phyloP scores from a whole-genome alignment of 1,284 basidiomycete genomes.

The Apiotrichum veenhuisii region DNA sequence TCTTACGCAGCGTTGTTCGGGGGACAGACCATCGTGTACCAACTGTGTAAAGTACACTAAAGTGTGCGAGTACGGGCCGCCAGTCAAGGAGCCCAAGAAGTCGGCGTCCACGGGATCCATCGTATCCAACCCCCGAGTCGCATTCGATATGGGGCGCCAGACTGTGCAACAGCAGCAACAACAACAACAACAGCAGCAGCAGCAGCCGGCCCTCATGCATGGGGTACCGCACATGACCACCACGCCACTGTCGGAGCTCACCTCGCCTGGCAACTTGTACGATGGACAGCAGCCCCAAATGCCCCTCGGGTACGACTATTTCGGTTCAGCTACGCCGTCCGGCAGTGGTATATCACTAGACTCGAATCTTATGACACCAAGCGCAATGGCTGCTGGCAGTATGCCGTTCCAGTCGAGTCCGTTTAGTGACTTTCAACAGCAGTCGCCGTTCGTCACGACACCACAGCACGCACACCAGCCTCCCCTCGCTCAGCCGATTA shows the following conservation, averaged over 20 bases:
- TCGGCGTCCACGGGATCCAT: not conserved
- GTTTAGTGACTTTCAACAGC: constrained; percentile 7
- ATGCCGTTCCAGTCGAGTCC: not conserved
- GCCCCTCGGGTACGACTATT: not conserved
- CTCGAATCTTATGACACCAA: not conserved
- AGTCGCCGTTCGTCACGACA: constrained; percentile 6
- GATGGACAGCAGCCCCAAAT: not conserved
- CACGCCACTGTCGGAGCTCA: not conserved
- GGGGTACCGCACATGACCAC: not conserved
- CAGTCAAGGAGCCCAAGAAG: constrained; percentile 15
- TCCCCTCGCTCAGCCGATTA: constrained; percentile 10
- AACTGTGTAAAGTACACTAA: constrained; percentile 41
- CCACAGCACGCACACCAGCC: not conserved
- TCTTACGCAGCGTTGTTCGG: constrained; percentile 32
- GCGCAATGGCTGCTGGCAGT: not conserved
- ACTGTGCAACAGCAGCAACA: not conserved
- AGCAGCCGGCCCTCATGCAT: not conserved
- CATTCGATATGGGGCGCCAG: not conserved
- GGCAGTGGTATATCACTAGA: not conserved
- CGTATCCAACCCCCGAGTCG: not conserved
- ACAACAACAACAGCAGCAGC: too few relatives aligned
- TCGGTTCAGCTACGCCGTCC: not conserved
- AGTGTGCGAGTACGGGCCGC: constrained; percentile 34
- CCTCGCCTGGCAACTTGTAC: not conserved
- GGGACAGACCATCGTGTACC: constrained; percentile 32